A percentile compares a stretch with the other conserved stretches of the same genome.
These are phyloP conservation scores for Verbascum thapsus DNA, from an alignment of 257 asterid genomes.

Conservation along the genomic window DNA sequence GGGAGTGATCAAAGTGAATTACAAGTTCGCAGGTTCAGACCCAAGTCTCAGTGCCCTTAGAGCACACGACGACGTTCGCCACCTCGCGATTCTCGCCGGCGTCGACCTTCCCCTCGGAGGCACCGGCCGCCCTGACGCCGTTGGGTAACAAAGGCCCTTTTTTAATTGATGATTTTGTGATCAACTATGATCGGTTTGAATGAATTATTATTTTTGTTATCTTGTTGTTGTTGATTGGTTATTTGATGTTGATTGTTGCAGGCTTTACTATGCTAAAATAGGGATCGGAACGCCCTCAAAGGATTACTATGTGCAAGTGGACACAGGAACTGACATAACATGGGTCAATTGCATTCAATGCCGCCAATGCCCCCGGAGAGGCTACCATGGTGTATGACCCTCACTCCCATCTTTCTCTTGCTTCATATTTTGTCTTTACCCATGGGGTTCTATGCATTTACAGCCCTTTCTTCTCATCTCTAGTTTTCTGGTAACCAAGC, in stretches of 20 bases:
- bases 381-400: constrained; percentile 88
- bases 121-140: constrained; percentile 94
- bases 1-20: constrained; percentile 67
- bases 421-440: constrained; percentile 10
- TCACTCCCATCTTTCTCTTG: constrained; percentile 31
- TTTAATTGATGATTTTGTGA: too few species aligned
- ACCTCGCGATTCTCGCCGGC: constrained; percentile 79
- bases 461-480: constrained; percentile 19
- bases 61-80: constrained; percentile 88
- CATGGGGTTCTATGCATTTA: constrained; percentile 18
- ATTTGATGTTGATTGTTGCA: constrained; percentile 49
- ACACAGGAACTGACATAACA: constrained; percentile 94
- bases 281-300: constrained; percentile 95
- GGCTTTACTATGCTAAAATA: constrained; percentile 95
- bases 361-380: constrained; percentile 80
- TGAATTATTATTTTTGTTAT: not conserved
- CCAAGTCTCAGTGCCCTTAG: constrained; percentile 74
- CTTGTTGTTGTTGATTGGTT: not conserved
- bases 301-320: constrained; percentile 97
- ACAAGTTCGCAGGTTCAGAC: constrained; percentile 74
- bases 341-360: constrained; percentile 98
- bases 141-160: too few species aligned
- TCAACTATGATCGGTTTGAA: too few species aligned
- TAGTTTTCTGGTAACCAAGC: constrained; percentile 30
- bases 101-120: constrained; percentile 98